phyloP scores from a whole-genome alignment of 73 alveolate species.

The Loxodes magnus region DNA sequence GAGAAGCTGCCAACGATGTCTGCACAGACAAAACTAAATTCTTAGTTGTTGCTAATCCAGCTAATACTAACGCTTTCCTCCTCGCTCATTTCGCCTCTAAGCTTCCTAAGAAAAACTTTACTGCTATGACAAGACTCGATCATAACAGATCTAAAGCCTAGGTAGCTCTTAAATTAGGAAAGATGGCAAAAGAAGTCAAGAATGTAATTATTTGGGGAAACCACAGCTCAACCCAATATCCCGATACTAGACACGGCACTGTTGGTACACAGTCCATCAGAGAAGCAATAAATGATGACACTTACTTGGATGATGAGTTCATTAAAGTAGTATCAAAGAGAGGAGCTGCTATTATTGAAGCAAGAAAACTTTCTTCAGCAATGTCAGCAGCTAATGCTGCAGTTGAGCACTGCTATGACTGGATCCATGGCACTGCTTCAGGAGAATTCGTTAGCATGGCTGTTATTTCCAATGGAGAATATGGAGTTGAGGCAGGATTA shows the following conservation, averaged over 20 bases:
- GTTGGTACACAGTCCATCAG: conserved; percentile 28
- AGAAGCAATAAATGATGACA: conserved; percentile 35
- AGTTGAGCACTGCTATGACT: conserved; percentile 60
- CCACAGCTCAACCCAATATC: conserved; percentile 92
- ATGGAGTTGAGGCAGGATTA: conserved; percentile 44
- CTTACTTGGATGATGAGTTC: conserved; percentile 43
- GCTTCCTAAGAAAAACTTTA: conserved; percentile 87
- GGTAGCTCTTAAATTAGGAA: conserved; percentile 70
- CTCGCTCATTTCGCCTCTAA: conserved; percentile 70
- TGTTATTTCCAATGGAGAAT: conserved; percentile 45
- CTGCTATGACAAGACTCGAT: conserved; percentile 96
- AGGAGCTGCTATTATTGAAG: conserved; percentile 73
- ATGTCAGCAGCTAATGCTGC: conserved; percentile 89
- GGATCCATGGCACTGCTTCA: conserved; percentile 61
- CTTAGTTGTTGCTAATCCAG: conserved; percentile 96
- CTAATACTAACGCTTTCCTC: conserved; percentile 93
- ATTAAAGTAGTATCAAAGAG: conserved; percentile 55
- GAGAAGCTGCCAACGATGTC: conserved; percentile 59
- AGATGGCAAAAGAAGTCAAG: conserved; percentile 57
- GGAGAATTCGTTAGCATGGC: conserved; percentile 63
- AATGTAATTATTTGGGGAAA: conserved; percentile 90
- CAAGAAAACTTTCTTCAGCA: conserved; percentile 50
- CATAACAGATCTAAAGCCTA: conserved; percentile 92
- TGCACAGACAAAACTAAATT: conserved; percentile 74
- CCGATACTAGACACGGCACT: conserved; percentile 53